Evolutionary conservation across 495 filamentous ascomycete genomes (phyloP).

Genomic region (Podospora anserina): DNA sequence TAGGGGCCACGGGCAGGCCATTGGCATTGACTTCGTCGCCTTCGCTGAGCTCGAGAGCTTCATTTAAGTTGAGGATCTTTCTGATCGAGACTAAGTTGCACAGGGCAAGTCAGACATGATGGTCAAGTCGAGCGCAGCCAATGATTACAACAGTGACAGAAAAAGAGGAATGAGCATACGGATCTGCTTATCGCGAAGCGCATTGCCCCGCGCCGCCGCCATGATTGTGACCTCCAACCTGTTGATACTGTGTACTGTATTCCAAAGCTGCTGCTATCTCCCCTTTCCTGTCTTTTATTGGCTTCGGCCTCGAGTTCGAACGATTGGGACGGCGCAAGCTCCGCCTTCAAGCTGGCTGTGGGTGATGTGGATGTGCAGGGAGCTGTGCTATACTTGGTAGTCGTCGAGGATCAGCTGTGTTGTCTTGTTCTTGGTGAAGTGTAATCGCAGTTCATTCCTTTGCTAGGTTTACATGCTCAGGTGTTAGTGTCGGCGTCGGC

Average conservation of each 20-base stretch:
- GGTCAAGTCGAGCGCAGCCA: background rate
- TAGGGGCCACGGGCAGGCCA: conserved; percentile 69
- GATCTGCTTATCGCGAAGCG: conserved; percentile 93
- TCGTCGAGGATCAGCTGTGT: background rate
- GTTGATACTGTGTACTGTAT: background rate
- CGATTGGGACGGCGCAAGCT: background rate
- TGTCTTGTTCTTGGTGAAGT: background rate
- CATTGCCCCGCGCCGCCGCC: conserved; percentile 62
- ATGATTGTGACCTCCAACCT: conserved; percentile 12
- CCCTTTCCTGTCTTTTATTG: background rate
- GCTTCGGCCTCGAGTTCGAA: background rate
- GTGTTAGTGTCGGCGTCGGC: conserved; percentile 12
- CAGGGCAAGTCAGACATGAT: conserved; percentile 36
- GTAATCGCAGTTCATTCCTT: background rate
- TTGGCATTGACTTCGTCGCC: conserved; percentile 57
- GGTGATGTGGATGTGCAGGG: conserved; percentile 1
- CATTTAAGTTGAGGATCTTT: conserved; percentile 94
- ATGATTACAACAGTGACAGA: background rate
- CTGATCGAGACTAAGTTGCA: conserved; percentile 74
- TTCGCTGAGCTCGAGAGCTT: conserved; percentile 55
- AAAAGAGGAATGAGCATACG: conserved; percentile 49
- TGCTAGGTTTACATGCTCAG: conserved; percentile 2
- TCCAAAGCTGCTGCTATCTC: background rate
- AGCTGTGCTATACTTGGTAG: background rate
- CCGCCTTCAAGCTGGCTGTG: conserved; percentile 1